Evolutionary conservation across 352 stramenopile species (phyloP), one percentile per base, ranked within the genome.

Genomic region (Albugo candida): DNA sequence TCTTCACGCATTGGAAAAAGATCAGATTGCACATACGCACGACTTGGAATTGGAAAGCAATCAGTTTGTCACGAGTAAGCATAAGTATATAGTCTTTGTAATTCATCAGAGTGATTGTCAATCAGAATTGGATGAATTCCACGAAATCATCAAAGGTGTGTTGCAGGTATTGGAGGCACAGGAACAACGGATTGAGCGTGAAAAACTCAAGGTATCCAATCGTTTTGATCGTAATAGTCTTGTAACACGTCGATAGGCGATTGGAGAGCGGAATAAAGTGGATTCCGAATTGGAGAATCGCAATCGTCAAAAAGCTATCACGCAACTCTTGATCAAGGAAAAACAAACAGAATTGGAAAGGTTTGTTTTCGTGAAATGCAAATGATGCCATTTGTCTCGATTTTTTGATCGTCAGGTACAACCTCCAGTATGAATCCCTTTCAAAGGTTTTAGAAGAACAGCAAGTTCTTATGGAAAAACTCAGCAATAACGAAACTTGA

Each of bases 401-500:
- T 47, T 44, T 36, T 48, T 12, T 10, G 21, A 36, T 31, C 27
- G 27, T 11, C 47, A 81, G 72, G 24, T 88, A 82, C 65, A 73
- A 81, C 45, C 53, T 85, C 12, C 76, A 88, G 54, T 83, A 63
- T 49, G 61, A 81, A 49, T 88, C 76, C 35, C 64, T 88, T 17
- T 59, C 54, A 13, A 82, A 83, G 58, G 82, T 88, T 49, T 70
- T 70, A 1, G 70, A 85, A 47, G 72, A 85, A 56, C 75, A 88
- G 54, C 72, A 84, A 54, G 46, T 70, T 20, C 64, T 88, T 8
- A 85, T 88, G 48, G 72, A 88, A 40, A 83, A 83, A 55, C 67
- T 88, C n/a, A 85, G 76, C 61, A 88, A 85, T 63, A 88, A 88
- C 54, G 70, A 88, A 58, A 66, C 69, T 43, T 87, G 70, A 56